These are phyloP conservation scores for Panaeolus papilionaceus DNA, from an alignment of 768 basidiomycete genomes.

Conservation along the genomic window DNA sequence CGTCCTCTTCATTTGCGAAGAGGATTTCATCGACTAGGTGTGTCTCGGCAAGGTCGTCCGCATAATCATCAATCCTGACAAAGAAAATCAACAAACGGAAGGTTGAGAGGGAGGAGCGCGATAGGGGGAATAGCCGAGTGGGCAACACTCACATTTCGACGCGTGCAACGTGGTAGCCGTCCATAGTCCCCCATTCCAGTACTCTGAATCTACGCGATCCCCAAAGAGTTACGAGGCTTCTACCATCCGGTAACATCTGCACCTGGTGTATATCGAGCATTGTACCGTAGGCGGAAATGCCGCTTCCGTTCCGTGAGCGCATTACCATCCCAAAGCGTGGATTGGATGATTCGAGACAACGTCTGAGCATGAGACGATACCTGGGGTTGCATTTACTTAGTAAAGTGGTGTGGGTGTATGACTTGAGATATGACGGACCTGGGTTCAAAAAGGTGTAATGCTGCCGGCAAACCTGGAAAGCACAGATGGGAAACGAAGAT, in stretches of 20 bases:
- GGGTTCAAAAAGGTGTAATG: conserved; percentile 94
- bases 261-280: conserved; percentile 91
- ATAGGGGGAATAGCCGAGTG: background rate
- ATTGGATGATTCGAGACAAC: conserved; percentile 79
- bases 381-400: conserved; percentile 35
- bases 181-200: conserved; percentile 80
- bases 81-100: conserved; percentile 6
- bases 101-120: background rate
- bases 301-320: conserved; percentile 52
- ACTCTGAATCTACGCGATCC: conserved; percentile 80
- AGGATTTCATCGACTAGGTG: conserved; percentile 20
- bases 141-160: conserved; percentile 61
- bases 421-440: conserved; percentile 43
- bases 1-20: conserved; percentile 1
- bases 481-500: conserved; percentile 90
- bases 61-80: conserved; percentile 41
- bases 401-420: conserved; percentile 3
- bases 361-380: conserved; percentile 95
- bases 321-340: conserved; percentile 96
- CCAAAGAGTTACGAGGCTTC: conserved; percentile 80
- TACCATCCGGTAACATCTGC: conserved; percentile 87
- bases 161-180: conserved; percentile 89
- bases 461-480: conserved; percentile 91
- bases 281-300: conserved; percentile 78
- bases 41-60: conserved; percentile 43